Base-by-base conservation (phyloP, 768 basidiomycete species). In the Rhodotorula paludigena region DNA sequence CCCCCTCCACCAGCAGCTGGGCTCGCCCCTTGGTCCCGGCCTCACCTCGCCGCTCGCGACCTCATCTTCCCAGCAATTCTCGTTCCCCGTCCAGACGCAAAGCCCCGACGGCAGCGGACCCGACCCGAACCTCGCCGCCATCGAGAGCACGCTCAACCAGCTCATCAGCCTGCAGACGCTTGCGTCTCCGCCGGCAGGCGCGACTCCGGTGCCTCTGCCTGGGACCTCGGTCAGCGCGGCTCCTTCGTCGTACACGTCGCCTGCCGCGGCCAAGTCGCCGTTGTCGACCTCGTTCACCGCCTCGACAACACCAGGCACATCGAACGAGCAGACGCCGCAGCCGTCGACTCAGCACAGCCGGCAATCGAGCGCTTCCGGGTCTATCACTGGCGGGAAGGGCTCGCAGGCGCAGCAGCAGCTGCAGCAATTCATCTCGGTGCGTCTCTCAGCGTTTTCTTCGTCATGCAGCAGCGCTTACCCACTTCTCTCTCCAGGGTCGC, bases 121-220 rank as follows among this genome's bases (percentile, higher is more conserved):
- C 30, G 70, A 69, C 30, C 60, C 66, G 9, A 68, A 73, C 44
- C 64, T 73, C 47, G 64, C 71, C 10, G 71, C 67, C 23, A 73
- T 73, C 55, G 72, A 73, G 57, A 68, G 33, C 48, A 69, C 72
- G 20, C 68, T 73, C 48, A 73, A 73, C 52, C 68, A 73, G 42
- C 72, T 73, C 55, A 73, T 73, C 62, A 73, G 54, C 60, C 60
- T 73, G 20, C 72, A 73, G 42, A 45, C 38, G 20, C 56, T 69
- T 60, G 63, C 66, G 1, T 56, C 52, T 11, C 51, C 58, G 0
- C n/a, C n/a, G n/a, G n/a, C n/a, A n/a, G n/a, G n/a, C n/a, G n/a
- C n/a, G n/a, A n/a, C n/a, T n/a, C n/a, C n/a, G n/a, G n/a, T n/a
- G n/a, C n/a, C n/a, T n/a, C n/a, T n/a, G n/a, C n/a, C n/a, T n/a